phyloP scores from a whole-genome alignment of 2,329 filamentous ascomycete species.

The Hymenoscyphus scutula region DNA sequence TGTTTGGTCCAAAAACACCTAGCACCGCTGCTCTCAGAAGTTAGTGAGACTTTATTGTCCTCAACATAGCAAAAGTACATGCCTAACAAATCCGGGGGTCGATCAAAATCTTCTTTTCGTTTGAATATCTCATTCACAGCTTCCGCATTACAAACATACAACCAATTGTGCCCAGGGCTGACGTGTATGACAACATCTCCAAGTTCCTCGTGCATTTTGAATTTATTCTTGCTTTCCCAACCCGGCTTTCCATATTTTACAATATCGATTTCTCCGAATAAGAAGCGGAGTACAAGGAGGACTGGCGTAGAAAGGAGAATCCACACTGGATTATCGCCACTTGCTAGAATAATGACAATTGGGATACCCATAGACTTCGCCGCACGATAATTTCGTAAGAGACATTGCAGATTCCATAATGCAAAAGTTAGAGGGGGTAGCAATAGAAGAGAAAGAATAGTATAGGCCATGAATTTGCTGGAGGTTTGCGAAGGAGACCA shows the following conservation, averaged over 20 bases:
- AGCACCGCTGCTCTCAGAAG: constrained; percentile 1
- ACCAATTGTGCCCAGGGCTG: constrained; percentile 4
- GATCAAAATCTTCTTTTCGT: constrained; percentile 6
- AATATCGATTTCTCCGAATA: constrained; percentile 9
- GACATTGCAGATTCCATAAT: constrained; percentile 1
- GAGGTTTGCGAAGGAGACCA: background rate
- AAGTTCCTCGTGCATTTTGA: background rate
- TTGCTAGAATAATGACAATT: background rate
- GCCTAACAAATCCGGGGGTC: constrained; percentile 8
- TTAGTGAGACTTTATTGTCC: background rate
- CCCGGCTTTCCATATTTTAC: constrained; percentile 2
- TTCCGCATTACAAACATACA: constrained; percentile 6
- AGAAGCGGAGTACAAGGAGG: background rate
- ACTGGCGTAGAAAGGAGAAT: background rate
- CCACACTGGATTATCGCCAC: constrained; percentile 8
- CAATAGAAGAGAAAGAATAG: background rate
- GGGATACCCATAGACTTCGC: constrained; percentile 4
- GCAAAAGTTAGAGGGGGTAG: constrained; percentile 7
- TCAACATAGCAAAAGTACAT: background rate
- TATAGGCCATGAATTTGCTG: background rate
- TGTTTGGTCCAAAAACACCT: constrained; percentile 10
- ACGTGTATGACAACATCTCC: constrained; percentile 6
- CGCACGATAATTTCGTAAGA: constrained; percentile 3
- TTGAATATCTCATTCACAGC: constrained; percentile 7
- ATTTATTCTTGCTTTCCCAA: constrained; percentile 6